Evolutionary conservation across 1,284 basidiomycete genomes (phyloP).

Genomic region (Cystobasidiaceae sp.): DNA sequence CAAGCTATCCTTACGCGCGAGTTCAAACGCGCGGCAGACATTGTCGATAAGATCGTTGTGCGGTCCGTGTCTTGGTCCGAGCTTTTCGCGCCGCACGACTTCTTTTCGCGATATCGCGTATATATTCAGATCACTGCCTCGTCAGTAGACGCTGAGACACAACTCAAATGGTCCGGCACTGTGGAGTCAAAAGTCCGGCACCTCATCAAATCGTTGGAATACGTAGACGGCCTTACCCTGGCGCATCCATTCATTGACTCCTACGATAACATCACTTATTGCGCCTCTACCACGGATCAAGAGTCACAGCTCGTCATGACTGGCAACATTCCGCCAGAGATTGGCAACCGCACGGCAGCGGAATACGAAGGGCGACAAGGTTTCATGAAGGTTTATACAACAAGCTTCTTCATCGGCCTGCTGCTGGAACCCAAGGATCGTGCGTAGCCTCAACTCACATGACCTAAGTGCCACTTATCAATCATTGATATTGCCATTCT

Average conservation of each 20-base stretch:
- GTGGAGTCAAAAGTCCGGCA: slow-evolving; percentile 97
- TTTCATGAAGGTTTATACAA: slow-evolving; percentile 75
- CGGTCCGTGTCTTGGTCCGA: slow-evolving; percentile 83
- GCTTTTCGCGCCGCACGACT: slow-evolving; percentile 88
- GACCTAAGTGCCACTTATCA: slow-evolving; percentile 22
- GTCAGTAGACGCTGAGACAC: slow-evolving; percentile 68
- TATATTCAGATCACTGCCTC: slow-evolving; percentile 98
- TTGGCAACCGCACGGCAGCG: slow-evolving; percentile 68
- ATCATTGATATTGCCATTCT: neutral
- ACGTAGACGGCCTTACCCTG: slow-evolving; percentile 80
- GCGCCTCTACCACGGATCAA: slow-evolving; percentile 63
- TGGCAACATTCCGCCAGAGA: slow-evolving; percentile 70
- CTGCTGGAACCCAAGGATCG: slow-evolving; percentile 85
- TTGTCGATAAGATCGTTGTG: slow-evolving; percentile 85
- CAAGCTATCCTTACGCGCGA: slow-evolving; percentile 96
- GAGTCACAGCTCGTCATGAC: slow-evolving; percentile 85
- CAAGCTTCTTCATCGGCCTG: slow-evolving; percentile 94
- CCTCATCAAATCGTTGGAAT: slow-evolving; percentile 95
- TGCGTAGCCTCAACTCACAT: slow-evolving; percentile 50
- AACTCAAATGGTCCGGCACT: slow-evolving; percentile 94
- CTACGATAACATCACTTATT: slow-evolving; percentile 80
- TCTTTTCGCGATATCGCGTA: slow-evolving; percentile 94
- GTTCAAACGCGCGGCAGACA: slow-evolving; percentile 90
- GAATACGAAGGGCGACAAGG: slow-evolving; percentile 74
- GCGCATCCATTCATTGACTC: slow-evolving; percentile 96